A percentile compares a stretch with the other conserved stretches of the same genome.
Conservation (phyloP, 2,329 filamentous ascomycete species). For the Passalora sequoiae region DNA sequence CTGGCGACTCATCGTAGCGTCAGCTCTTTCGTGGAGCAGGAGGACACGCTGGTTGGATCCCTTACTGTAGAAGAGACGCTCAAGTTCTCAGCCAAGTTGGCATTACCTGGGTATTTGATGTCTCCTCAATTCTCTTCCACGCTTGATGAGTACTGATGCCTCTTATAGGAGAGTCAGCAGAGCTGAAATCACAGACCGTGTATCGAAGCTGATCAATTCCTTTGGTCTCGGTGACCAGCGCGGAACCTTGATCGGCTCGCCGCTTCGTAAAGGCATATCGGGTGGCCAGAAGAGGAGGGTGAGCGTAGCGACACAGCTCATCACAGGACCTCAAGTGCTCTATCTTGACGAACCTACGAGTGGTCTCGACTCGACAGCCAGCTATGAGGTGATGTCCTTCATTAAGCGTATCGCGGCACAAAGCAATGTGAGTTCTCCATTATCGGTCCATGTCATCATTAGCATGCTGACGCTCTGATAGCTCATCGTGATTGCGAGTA, state of each 20-base stretch:
- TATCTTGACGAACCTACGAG: constrained; percentile 80
- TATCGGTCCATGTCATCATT: background rate
- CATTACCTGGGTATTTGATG: constrained; percentile 40
- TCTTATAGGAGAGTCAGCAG: constrained; percentile 50
- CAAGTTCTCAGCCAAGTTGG: constrained; percentile 65
- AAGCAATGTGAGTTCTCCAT: constrained; percentile 53
- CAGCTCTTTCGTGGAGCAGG: constrained; percentile 75
- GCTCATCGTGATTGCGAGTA: constrained; percentile 71
- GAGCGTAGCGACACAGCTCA: constrained; percentile 71
- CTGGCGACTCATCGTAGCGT: constrained; percentile 45
- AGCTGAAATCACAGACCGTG: constrained; percentile 53
- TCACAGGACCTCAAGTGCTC: constrained; percentile 70
- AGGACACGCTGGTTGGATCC: constrained; percentile 73
- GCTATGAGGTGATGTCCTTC: constrained; percentile 67
- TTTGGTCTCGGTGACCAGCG: constrained; percentile 67
- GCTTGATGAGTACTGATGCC: constrained; percentile 34
- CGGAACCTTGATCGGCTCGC: constrained; percentile 68
- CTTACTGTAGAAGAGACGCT: constrained; percentile 74
- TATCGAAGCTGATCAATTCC: constrained; percentile 58
- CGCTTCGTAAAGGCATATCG: constrained; percentile 72
- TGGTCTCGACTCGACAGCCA: constrained; percentile 70
- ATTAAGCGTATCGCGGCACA: constrained; percentile 57
- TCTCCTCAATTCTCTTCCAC: too few species aligned
- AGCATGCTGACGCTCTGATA: constrained; percentile 27
- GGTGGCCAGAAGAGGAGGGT: constrained; percentile 77